A percentile compares a stretch with the other conserved stretches of the same genome.
Evolutionary conservation across 2,329 filamentous ascomycete species (phyloP).

Genomic region (Microsporum audouinii): DNA sequence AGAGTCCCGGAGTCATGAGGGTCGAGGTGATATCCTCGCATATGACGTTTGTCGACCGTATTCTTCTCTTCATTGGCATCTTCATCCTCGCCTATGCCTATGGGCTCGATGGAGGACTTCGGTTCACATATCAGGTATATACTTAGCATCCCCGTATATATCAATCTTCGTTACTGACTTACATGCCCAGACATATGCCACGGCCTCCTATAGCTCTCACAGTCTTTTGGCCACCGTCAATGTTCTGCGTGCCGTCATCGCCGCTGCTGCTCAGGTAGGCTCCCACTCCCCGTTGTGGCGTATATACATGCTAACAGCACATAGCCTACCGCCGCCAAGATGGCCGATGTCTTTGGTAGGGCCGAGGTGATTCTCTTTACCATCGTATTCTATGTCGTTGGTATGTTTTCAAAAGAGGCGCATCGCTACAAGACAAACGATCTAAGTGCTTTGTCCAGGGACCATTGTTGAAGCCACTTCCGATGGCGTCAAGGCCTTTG

Average conservation of each 20-base stretch:
- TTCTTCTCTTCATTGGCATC: constrained; percentile 49
- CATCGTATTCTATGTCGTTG: constrained; percentile 46
- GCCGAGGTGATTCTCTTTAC: constrained; percentile 47
- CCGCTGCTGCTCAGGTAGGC: constrained; percentile 43
- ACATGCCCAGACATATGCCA: constrained; percentile 39
- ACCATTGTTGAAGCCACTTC: constrained; percentile 48
- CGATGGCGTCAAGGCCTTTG: constrained; percentile 41
- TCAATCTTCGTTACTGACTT: constrained; percentile 8
- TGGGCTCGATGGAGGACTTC: constrained; percentile 47
- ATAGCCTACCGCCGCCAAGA: constrained; percentile 48
- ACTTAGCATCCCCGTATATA: constrained; percentile 10
- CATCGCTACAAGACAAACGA: not conserved
- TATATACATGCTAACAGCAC: not conserved
- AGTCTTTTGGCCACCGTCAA: constrained; percentile 49
- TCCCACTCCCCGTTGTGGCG: not conserved
- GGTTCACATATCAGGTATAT: constrained; percentile 41
- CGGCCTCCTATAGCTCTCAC: constrained; percentile 41
- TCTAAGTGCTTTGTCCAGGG: constrained; percentile 21
- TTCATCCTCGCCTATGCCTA: constrained; percentile 56
- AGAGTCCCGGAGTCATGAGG: constrained; percentile 46
- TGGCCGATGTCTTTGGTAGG: constrained; percentile 53
- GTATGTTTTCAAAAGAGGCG: constrained; percentile 15
- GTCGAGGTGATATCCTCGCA: constrained; percentile 47
- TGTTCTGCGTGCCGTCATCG: constrained; percentile 48
- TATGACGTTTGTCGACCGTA: constrained; percentile 42